Evolutionary conservation across 805 yeast species (phyloP), one percentile per base, ranked within the genome.

Genomic region (Jamesozyma gamospora): DNA sequence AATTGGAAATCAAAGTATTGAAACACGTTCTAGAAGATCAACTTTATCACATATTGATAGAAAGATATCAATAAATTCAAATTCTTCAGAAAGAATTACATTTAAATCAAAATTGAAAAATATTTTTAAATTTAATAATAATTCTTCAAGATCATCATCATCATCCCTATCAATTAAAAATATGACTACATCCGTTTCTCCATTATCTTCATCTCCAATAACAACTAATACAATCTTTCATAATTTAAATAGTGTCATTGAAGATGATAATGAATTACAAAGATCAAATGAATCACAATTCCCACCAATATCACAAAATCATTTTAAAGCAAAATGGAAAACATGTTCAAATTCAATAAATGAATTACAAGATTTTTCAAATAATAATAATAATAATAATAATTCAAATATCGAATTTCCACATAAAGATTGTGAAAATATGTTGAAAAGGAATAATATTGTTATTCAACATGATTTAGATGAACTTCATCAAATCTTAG

Each of bases 391-490:
- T 21, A 21, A 21, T 21, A 21, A 21, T 21, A 21, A 21, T 21
- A 21, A 21, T 6, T 6, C 24, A 21, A 8, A 21, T 21, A n/a
- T n/a, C n/a, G n/a, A n/a, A n/a, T 21, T 21, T 21, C 24, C 32
- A 4, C 18, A 12, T 6, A 3, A 30, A 24, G 35, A 34, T 1
- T 34, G 21, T 18, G 19, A 31, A 11, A 25, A 18, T 14, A 28
- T 39, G 33, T 26, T 39, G 7, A 31, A 34, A 34, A 35, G 36
- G 19, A 35, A 40, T 24, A 40, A 28, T 14, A 26, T 27, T 10
- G 36, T 36, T 2, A 65, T 84, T 36, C 94, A 88, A 43, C 56
- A 85, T 13, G 76, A 71, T 28, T 70, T 74, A 34, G 70, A 95
- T 34, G 79, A 75, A 35, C 60, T 78, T 52, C 94, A 48, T 33